phyloP scores from a whole-genome alignment of 306 rosid genomes.

The peach (Prunus persica) region DNA sequence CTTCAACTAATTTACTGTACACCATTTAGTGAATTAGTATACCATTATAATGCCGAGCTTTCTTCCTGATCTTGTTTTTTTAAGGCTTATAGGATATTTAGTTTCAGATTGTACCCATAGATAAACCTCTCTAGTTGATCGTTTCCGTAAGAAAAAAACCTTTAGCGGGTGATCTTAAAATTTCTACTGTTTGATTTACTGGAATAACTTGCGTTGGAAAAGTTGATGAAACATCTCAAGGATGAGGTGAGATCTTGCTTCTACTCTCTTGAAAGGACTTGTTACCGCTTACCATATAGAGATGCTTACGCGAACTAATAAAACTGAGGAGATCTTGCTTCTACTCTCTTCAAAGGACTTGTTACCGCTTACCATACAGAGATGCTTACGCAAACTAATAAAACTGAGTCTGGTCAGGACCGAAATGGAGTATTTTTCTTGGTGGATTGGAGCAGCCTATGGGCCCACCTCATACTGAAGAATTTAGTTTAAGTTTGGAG shows the following conservation, averaged over 20 bases:
- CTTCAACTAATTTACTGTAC: background rate
- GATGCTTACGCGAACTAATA: background rate
- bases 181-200: background rate
- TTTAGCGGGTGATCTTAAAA: background rate
- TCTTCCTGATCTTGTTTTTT: background rate
- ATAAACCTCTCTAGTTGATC: background rate
- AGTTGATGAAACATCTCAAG: background rate
- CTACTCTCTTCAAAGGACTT: background rate
- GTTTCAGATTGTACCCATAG: background rate
- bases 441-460: background rate
- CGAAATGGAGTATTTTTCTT: background rate
- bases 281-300: background rate
- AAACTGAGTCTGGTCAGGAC: slow-evolving; percentile 1
- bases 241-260: background rate
- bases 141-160: background rate
- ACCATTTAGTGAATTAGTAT: slow-evolving; percentile 2
- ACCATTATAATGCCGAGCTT: background rate
- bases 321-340: background rate
- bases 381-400: background rate
- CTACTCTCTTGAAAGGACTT: background rate
- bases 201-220: background rate
- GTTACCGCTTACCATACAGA: background rate
- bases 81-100: slow-evolving; percentile 7
- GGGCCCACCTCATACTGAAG: background rate
- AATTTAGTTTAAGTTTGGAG: background rate